Base-by-base conservation (phyloP, 2,329 filamentous ascomycete species). In the Capronia americana region DNA sequence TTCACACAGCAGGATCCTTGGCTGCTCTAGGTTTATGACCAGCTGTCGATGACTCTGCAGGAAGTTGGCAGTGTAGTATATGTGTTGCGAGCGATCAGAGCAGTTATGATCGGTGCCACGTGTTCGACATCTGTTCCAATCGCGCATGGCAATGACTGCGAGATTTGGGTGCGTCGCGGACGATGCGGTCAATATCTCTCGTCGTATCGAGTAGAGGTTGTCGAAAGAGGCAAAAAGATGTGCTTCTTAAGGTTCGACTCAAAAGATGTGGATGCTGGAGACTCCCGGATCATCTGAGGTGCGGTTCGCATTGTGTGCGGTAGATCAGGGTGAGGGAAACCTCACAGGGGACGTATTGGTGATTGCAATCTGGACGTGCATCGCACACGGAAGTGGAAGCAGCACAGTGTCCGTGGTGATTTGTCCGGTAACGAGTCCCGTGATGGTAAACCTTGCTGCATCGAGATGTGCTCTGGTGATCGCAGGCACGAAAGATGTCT, bases 101-200 rank as follows among this genome's bases (percentile, higher is more conserved):
- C 51, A 48, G 23, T 14, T 14, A 17, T 55, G 50, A 46, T 38
- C 50, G n/a, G 38, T 24, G 34, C 59, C 59, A 62, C 59, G 59
- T 62, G 50, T 62, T 48, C 58, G 48, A 61, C 58, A 20, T 61
- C 38, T 50, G 46, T 48, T 54, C 54, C 48, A 14, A 41, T 26
- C 3, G 30, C 17, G 58, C 32, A 61, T 61, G 44, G 58, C 46
- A 61, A 10, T 55, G 20, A 53, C 20, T 28, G 26, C 38, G 17
- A 44, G 38, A 44, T 7, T 44, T 7, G 17, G 14, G 38, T 20
- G 6, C 38, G 38, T n/a, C 38, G 17, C 17, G 17, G 38, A 20
- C 20, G 38, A n/a, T n/a, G 38, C 38, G 38, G 38, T 44, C 38
- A 44, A n/a, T n/a, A 17, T 8, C 17, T n/a, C 17, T 44, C 17